Percentiles rank a stretch among this genome's conserved stretches.
Conservation (phyloP, 2,329 filamentous ascomycete species). For the Sporothrix globosa region DNA sequence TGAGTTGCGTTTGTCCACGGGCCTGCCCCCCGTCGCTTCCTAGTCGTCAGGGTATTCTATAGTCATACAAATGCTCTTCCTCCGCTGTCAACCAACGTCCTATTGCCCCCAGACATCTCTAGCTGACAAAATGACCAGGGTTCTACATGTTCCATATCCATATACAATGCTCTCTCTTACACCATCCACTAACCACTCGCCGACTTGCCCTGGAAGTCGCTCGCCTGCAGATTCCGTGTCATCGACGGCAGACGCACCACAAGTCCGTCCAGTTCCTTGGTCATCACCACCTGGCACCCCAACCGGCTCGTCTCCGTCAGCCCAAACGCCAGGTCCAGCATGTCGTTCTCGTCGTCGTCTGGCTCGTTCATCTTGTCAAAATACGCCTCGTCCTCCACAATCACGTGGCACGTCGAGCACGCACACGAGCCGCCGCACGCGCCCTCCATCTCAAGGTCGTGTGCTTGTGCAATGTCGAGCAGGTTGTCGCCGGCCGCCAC, state of each 20-base stretch:
- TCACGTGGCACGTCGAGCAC: conserved; percentile 90
- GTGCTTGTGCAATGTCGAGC: conserved; percentile 88
- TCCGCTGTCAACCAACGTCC: neutral
- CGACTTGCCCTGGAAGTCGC: conserved; percentile 68
- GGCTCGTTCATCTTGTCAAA: conserved; percentile 80
- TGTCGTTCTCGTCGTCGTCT: conserved; percentile 82
- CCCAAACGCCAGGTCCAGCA: conserved; percentile 88
- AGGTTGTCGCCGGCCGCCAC: conserved; percentile 89
- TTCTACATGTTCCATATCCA: neutral
- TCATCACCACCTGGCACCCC: conserved; percentile 92
- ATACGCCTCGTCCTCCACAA: conserved; percentile 72
- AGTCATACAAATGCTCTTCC: conserved; percentile 16
- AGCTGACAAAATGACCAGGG: too few relatives aligned
- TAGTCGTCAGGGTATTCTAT: conserved; percentile 26
- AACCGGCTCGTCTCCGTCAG: conserved; percentile 81
- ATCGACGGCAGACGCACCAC: conserved; percentile 84
- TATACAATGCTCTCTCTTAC: neutral
- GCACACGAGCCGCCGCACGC: conserved; percentile 94
- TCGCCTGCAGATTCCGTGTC: conserved; percentile 94
- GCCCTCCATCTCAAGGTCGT: conserved; percentile 98
- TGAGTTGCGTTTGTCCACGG: conserved; percentile 29
- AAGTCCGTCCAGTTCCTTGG: conserved; percentile 83
- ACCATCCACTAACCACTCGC: conserved; percentile 3
- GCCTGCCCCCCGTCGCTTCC: conserved; percentile 17
- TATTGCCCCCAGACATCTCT: neutral